Base-by-base conservation (phyloP, 768 basidiomycete species). In the Phlebiopsis flavidoalba region DNA sequence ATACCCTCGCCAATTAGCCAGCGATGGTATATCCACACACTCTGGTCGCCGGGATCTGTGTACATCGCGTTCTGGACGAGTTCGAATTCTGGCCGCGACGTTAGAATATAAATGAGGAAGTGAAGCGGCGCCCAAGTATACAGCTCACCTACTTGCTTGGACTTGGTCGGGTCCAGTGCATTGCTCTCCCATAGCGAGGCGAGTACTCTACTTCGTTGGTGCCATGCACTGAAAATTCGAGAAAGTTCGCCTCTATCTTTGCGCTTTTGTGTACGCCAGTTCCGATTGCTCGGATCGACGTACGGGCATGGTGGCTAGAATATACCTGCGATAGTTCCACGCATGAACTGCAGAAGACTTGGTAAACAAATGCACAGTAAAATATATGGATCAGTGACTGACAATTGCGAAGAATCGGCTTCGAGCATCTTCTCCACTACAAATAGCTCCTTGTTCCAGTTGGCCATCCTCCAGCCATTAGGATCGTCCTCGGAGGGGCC, bases 211-310 rank as follows among this genome's bases (percentile, higher is more conserved):
- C 93, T 92, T 36, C 97, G 85, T 66, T 97, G 95, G 72, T 99
- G 97, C 97, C 97, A 99, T 21, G 97, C 97, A 64, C 94, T 96
- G 71, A 97, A n/a, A 98, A 71, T 99, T 98, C 36, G 93, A 96
- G 70, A 98, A n/a, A 95, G 69, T 93, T 98, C 53, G 88, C 77
- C 72, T 91, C 88, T 64, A 99, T 98, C 79, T 98, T n/a, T 98
- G 61, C 82, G 83, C 48, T 83, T n/a, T 85, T 2, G 97, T 98
- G 70, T 92, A 98, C 0, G 77, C 80, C 26, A 99, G 74, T 70
- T 98, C 97, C n/a, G 84, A 78, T 4, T 71, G 74, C 45, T 82
- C 76, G 3, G 87, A 76, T 61, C 78, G 77, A 51, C 78, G 79
- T 14, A 77, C 73, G 0, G 89, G 87, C 75, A 92, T 86, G 47